Base-by-base conservation (phyloP, 176 grass and related monocot genomes). In the Phoenix roebelenii region DNA sequence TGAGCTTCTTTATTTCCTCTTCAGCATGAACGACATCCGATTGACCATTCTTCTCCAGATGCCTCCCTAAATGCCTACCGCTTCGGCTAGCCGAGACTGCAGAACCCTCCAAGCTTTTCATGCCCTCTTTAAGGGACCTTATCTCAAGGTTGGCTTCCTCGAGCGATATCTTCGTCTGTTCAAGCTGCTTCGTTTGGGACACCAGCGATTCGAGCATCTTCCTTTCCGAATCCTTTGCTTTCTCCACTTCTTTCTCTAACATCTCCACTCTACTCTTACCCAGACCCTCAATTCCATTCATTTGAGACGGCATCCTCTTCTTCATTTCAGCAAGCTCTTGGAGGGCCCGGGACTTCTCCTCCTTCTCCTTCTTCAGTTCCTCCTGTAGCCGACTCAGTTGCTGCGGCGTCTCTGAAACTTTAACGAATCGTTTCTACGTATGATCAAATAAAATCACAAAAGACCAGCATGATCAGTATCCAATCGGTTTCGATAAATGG, bases 121-220 rank as follows among this genome's bases (percentile, higher is more conserved):
- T 88, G 60, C 28, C 87, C 54, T 87, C 74, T 68, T 70, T 54
- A 2, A 92, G 74, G 0, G 57, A 70, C 63, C 57, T 77, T 51
- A 88, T 98, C 76, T 85, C 75, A 53, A 92, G 48, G 53, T 87
- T 98, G 14, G 84, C 81, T 77, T 88, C 80, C 58, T 87, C 81
- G n/a, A 92, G 76, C 19, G 81, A 85, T 22, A 85, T 76, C 50
- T 85, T 98, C 7, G 78, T 88, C 71, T 81, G 81, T 71, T 83
- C 93, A 54, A 92, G 76, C 57, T 80, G 73, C 64, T 82, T 85
- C 18, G 84, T 92, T 73, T 91, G 84, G 52, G 59, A 54, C 20
- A 76, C 72, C 15, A 92, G 51, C 0, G 75, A 80, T 51, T 68
- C 56, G 10, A 80, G 79, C 79, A 88, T 80, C 60, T 88, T 85